Conservation (phyloP, 2,329 filamentous ascomycete genomes). For the Hypoxylon sp. region DNA sequence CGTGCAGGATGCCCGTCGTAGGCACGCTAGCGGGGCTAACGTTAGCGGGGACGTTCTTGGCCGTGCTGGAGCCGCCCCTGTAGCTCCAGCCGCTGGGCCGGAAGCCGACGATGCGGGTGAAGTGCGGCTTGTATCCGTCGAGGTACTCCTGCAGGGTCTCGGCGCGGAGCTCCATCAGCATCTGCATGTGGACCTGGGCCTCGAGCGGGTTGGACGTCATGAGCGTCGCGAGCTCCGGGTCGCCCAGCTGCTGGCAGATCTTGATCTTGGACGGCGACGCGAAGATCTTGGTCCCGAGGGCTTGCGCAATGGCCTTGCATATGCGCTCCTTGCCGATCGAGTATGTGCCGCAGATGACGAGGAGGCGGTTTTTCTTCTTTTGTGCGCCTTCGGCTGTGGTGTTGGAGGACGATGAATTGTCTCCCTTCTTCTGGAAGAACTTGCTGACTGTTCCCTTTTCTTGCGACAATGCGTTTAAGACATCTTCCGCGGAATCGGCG, state of each 20-base stretch:
- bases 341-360: slow-evolving; percentile 96
- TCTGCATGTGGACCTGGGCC: slow-evolving; percentile 98
- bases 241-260: slow-evolving; percentile 87
- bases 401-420: slow-evolving; percentile 36
- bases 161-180: slow-evolving; percentile 91
- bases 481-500: slow-evolving; percentile 63
- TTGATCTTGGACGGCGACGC: slow-evolving; percentile 86
- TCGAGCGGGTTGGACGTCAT: slow-evolving; percentile 85
- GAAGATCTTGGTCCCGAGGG: slow-evolving; percentile 89
- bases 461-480: slow-evolving; percentile 63
- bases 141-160: slow-evolving; percentile 94
- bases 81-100: slow-evolving; percentile 96
- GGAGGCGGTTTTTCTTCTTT: slow-evolving; percentile 72
- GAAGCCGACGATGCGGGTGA: slow-evolving; percentile 90
- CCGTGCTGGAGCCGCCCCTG: slow-evolving; percentile 75
- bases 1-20: slow-evolving; percentile 67
- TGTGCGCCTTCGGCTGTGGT: slow-evolving; percentile 49
- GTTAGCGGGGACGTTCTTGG: slow-evolving; percentile 68
- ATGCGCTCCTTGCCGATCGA: slow-evolving; percentile 98
- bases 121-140: slow-evolving; percentile 82
- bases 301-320: slow-evolving; percentile 90
- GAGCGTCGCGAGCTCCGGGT: slow-evolving; percentile 81
- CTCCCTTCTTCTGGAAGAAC: slow-evolving; percentile 63
- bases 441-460: slow-evolving; percentile 64
- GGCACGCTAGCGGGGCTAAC: slow-evolving; percentile 65